Evolutionary conservation across 2,329 filamentous ascomycete genomes (phyloP).

Genomic region (Trichoderma brevicompactum): DNA sequence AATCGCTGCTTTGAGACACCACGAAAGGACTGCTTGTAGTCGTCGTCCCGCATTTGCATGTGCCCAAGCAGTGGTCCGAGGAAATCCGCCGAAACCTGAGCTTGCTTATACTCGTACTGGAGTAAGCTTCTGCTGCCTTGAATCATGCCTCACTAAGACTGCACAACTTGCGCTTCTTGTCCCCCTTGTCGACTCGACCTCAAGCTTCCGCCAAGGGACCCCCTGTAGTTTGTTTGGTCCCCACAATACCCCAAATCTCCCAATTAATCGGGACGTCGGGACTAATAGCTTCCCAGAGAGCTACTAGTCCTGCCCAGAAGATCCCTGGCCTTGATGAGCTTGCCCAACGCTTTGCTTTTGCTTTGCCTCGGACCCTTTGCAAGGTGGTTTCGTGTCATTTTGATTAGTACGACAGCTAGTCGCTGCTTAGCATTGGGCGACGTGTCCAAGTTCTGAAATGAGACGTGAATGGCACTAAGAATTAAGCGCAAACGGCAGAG

Average conservation of each 20-base stretch:
- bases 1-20: background rate
- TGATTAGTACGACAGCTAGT: background rate
- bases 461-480: background rate
- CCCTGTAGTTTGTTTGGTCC: background rate
- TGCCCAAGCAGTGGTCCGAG: background rate
- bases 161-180: background rate
- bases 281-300: background rate
- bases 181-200: background rate
- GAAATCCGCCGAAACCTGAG: background rate
- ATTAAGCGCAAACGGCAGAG: background rate
- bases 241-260: constrained; percentile 27
- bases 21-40: background rate
- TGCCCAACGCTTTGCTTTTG: constrained; percentile 14
- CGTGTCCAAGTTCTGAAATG: constrained; percentile 5
- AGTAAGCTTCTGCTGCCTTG: constrained; percentile 15
- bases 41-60: background rate
- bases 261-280: constrained; percentile 25
- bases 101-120: background rate
- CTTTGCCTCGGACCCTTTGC: background rate
- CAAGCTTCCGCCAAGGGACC: background rate
- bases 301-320: background rate
- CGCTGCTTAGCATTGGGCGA: background rate
- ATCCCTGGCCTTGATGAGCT: constrained; percentile 4
- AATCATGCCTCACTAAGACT: background rate
- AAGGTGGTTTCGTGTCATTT: constrained; percentile 18